Conservation (phyloP, 1,284 basidiomycete species). For the Cutaneotrichosporon sp. region DNA sequence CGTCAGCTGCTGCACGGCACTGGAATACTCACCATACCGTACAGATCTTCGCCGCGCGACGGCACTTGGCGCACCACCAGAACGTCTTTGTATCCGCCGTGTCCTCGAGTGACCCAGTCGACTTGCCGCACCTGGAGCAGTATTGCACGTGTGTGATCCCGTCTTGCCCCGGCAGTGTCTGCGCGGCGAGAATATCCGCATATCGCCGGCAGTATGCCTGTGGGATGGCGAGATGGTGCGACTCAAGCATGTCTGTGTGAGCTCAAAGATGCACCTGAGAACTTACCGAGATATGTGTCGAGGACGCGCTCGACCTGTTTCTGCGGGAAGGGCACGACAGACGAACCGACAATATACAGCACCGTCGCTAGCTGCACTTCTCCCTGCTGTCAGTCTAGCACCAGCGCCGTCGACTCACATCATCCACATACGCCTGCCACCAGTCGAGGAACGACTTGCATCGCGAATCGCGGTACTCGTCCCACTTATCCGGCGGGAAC, state of each 20-base stretch:
- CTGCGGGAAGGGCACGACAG: slow-evolving; percentile 27
- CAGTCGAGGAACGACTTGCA: slow-evolving; percentile 25
- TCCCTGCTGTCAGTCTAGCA: slow-evolving; percentile 23
- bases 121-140: slow-evolving; percentile 35
- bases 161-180: slow-evolving; percentile 28
- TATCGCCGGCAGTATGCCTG: slow-evolving; percentile 36
- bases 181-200: slow-evolving; percentile 22
- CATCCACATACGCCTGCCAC: slow-evolving; percentile 40
- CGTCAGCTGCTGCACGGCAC: slow-evolving; percentile 1
- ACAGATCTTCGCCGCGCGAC: slow-evolving; percentile 31
- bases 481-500: slow-evolving; percentile 10
- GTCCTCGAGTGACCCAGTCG: slow-evolving; percentile 41
- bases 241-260: slow-evolving; percentile 35
- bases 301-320: slow-evolving; percentile 32
- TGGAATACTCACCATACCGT: slow-evolving; percentile 31
- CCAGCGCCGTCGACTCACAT: slow-evolving; percentile 28
- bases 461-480: slow-evolving; percentile 12
- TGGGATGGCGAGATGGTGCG: slow-evolving; percentile 23
- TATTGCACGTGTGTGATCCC: slow-evolving; percentile 38
- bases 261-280: neutral
- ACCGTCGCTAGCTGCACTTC: slow-evolving; percentile 40
- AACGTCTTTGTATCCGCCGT: slow-evolving; percentile 30
- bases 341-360: slow-evolving; percentile 27
- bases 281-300: slow-evolving; percentile 38
- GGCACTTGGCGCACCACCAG: slow-evolving; percentile 42